These are phyloP conservation scores for Picochlorum sp. DNA, from an alignment of 139 green algal species.

Conservation along the genomic window DNA sequence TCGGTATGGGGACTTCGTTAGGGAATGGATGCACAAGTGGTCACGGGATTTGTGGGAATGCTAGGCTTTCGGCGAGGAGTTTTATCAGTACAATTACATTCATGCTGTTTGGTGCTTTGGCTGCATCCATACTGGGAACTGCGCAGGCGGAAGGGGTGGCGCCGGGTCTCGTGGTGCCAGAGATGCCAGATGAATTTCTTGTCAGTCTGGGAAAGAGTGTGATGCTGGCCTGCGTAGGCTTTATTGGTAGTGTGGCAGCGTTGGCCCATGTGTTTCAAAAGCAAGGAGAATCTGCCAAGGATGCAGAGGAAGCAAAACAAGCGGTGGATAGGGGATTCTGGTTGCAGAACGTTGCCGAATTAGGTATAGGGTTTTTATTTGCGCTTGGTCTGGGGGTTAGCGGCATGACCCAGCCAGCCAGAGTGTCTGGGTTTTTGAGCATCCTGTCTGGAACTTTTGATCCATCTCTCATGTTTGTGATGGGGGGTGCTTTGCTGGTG, in stretches of 20 bases:
- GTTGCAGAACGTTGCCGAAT: constrained; percentile 14
- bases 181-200: background rate
- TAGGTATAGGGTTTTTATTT: constrained; percentile 46
- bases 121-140: constrained; percentile 9
- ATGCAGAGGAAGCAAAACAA: background rate
- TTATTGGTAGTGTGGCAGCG: background rate
- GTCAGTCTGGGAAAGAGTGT: background rate
- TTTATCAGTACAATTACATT: constrained; percentile 28
- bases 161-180: background rate
- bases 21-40: constrained; percentile 73
- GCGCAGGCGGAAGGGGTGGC: constrained; percentile 4
- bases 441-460: constrained; percentile 29
- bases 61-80: constrained; percentile 30
- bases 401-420: constrained; percentile 60
- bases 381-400: constrained; percentile 42
- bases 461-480: constrained; percentile 54
- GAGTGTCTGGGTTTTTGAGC: constrained; percentile 32
- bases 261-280: constrained; percentile 5
- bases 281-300: background rate
- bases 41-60: constrained; percentile 53
- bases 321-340: background rate
- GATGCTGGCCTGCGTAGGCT: background rate
- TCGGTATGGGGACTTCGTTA: constrained; percentile 46
- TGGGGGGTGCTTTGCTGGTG: constrained; percentile 59
- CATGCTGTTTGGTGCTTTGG: constrained; percentile 41